Evolutionary conservation across 139 green algal species (phyloP), one percentile per base, ranked within the genome.

Genomic region (Chlamydomonas applanata): DNA sequence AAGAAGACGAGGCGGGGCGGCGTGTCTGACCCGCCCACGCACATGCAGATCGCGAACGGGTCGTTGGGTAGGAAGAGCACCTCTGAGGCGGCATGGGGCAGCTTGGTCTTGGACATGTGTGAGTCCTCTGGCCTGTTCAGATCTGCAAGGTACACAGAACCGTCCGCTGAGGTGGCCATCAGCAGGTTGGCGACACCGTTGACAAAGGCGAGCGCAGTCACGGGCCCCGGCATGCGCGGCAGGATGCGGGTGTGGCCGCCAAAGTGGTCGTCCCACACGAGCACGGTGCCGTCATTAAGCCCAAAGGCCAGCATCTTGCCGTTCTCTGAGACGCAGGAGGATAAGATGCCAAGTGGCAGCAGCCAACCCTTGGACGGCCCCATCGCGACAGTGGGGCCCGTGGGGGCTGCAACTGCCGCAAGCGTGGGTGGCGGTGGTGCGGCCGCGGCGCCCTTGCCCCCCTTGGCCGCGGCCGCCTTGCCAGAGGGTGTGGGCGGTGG

Each of bases 211-310:
- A 83, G 40, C 13, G 81, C 81, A 33, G 61, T 81, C 14, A 86
- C 72, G 25, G 57, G 27, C 33, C 66, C 68, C 9, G 62, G 53
- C 24, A 86, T 67, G 27, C 81, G 72, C 3, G 76, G 76, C 19
- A 86, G 76, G 29, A 82, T 74, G 25, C 30, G 22, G 3, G 65
- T 72, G 40, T 81, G 75, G 22, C 61, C 69, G 76, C 73, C 73
- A 68, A 79, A 77, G n/a, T 76, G 74, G 53, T 86, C 81, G 27
- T 86, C 76, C 81, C 81, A 86, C 25, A 86, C 61, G 1, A 83
- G 33, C 0, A 82, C 75, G 20, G 29, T 78, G 49, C 81, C 81
- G 46, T 83, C 73, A 14, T 40, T 19, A 24, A 86, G 69, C 25
- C 81, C 81, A 61, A 81, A 86, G 0, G 81, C 81, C 32, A 86